Base-by-base conservation (phyloP, 2,329 filamentous ascomycete species). In the Ploettnerulaceae sp. region DNA sequence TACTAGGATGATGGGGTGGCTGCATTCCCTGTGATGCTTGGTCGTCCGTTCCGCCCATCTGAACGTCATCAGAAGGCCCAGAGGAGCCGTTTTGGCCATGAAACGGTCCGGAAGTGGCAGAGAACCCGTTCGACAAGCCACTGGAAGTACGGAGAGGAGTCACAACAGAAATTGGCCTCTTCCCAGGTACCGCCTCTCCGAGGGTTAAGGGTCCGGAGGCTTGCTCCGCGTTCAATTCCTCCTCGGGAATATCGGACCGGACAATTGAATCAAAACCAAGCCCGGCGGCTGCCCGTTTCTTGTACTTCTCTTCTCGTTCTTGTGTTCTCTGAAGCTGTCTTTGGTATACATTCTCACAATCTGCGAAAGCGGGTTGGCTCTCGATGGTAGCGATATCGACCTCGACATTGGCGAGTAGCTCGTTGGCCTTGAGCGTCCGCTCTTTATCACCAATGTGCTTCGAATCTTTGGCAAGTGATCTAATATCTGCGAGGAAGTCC, bases 401-500 rank as follows among this genome's bases (percentile, higher is more conserved):
- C 63, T 96, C 89, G 2, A 96, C 91, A 61, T 97, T 97, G 17
- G 89, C 82, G 26, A 90, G 72, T 58, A 98, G 81, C 68, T 98
- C 93, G 49, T 94, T 95, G 1, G 89, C 90, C 64, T 90, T 93
- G 43, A 96, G 70, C 2, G 84, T 81, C 31, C 89, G 77, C 52
- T 95, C 86, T 57, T 83, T 81, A 59, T 97, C 91, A n/a, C 85
- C 87, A 48, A 82, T 77, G 8, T 81, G 82, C 62, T 82, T 86
- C 8, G 90, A 83, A 67, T 98, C 93, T 64, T 88, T 91, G 17
- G 84, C 84, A 4, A 98, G 71, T 26, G 83, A 79, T 63, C 84
- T 87, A 59, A 97, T 87, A 63, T 98, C 93, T 31, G 82, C 82
- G 40, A 95, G 69, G 62, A 96, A 98, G 63, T 96, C 91, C 58